phyloP scores from a whole-genome alignment of 1,284 basidiomycete species.

The Thecaphora frezii region DNA sequence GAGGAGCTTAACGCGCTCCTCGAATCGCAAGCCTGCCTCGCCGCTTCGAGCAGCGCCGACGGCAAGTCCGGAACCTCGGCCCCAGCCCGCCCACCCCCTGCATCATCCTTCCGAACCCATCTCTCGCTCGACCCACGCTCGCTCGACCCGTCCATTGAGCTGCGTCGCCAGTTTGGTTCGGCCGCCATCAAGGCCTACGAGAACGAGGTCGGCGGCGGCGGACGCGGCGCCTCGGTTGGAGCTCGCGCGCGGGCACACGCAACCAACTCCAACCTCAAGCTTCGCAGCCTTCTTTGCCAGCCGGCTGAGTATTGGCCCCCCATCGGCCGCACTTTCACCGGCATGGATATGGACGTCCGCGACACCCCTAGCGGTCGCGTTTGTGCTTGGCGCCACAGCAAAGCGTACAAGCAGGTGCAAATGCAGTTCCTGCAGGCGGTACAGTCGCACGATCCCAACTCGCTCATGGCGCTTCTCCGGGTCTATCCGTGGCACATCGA shows the following conservation, averaged over 20 bases:
- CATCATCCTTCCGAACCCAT: constrained; percentile 28
- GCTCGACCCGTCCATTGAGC: constrained; percentile 52
- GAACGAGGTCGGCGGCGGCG: constrained; percentile 20
- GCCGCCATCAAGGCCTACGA: constrained; percentile 57
- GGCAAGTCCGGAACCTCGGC: neutral
- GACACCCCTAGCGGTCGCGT: constrained; percentile 34
- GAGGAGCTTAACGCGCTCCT: constrained; percentile 52
- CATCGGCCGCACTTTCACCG: constrained; percentile 50
- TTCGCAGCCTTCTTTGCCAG: constrained; percentile 46
- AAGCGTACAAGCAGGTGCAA: constrained; percentile 52
- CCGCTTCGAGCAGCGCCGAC: constrained; percentile 3
- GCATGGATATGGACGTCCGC: constrained; percentile 50
- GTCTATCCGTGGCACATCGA: constrained; percentile 57
- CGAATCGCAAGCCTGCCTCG: constrained; percentile 35
- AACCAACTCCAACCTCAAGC: constrained; percentile 50
- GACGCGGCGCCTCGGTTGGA: constrained; percentile 13
- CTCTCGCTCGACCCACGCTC: constrained; percentile 39
- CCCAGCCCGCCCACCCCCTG: neutral
- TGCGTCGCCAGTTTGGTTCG: constrained; percentile 53
- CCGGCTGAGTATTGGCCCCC: constrained; percentile 54
- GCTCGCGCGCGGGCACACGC: constrained; percentile 42
- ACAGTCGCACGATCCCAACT: constrained; percentile 48
- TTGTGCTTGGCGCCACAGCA: constrained; percentile 49
- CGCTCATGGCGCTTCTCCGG: constrained; percentile 46
- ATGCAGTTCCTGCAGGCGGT: constrained; percentile 56